phyloP scores from a whole-genome alignment of 176 grass and related monocot species.

The Oryza brachyantha region DNA sequence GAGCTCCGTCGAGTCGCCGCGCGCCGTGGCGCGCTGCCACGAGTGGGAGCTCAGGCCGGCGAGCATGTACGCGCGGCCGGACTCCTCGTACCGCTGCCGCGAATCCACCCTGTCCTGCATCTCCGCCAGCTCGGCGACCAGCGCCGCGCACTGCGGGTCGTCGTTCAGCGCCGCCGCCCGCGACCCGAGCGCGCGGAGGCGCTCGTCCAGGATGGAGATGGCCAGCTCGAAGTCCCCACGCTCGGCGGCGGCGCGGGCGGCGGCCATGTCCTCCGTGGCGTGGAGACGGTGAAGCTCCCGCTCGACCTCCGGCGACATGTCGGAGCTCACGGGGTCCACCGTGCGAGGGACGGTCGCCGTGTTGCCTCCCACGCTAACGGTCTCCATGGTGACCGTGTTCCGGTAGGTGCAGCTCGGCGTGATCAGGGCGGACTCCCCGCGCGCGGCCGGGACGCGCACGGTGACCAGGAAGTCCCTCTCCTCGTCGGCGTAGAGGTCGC shows the following conservation, averaged over 20 bases:
- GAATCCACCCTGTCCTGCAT: slow-evolving; percentile 47
- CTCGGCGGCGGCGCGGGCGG: slow-evolving; percentile 35
- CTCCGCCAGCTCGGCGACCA: slow-evolving; percentile 51
- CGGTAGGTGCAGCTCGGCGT: slow-evolving; percentile 45
- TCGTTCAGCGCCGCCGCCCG: not conserved
- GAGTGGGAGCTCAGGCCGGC: slow-evolving; percentile 54
- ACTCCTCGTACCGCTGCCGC: slow-evolving; percentile 32
- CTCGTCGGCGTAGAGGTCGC: slow-evolving; percentile 75
- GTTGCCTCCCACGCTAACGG: slow-evolving; percentile 22
- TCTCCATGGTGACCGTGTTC: slow-evolving; percentile 41
- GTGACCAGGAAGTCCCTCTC: slow-evolving; percentile 69
- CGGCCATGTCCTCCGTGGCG: slow-evolving; percentile 40
- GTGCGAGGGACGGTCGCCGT: slow-evolving; percentile 35
- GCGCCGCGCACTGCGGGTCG: slow-evolving; percentile 22
- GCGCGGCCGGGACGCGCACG: slow-evolving; percentile 31
- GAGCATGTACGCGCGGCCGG: slow-evolving; percentile 51
- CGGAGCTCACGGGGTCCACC: not conserved
- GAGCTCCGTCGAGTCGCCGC: slow-evolving; percentile 40
- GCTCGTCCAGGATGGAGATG: slow-evolving; percentile 24
- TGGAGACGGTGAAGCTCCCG: slow-evolving; percentile 39
- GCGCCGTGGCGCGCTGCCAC: slow-evolving; percentile 47
- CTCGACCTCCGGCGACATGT: slow-evolving; percentile 51
- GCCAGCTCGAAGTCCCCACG: slow-evolving; percentile 15
- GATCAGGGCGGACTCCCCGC: slow-evolving; percentile 31
- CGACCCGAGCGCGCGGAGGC: slow-evolving; percentile 9